Conservation (phyloP, 1,284 basidiomycete species). For the Trichosporon faecale region DNA sequence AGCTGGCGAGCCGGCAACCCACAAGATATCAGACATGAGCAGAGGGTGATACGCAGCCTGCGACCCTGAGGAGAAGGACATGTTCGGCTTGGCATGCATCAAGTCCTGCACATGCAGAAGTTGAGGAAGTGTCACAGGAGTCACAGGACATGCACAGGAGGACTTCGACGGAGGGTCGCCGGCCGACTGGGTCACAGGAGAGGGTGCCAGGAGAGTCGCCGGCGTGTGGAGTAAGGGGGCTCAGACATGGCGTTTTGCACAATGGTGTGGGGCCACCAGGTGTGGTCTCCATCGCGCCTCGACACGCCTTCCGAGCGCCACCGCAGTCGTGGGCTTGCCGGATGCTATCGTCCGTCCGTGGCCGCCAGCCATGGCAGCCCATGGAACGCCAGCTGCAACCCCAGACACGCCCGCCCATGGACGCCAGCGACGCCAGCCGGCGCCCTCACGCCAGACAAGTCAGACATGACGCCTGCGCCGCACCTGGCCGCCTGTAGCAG, state of each 20-base stretch:
- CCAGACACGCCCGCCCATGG: background rate
- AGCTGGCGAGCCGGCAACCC: background rate
- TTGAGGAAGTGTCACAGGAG: background rate
- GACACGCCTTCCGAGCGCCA: background rate
- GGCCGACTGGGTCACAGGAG: background rate
- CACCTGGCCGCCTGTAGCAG: background rate
- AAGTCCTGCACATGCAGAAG: background rate
- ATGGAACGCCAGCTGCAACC: background rate
- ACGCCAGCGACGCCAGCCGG: background rate
- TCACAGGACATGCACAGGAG: background rate
- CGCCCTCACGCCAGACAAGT: background rate
- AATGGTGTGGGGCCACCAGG: background rate
- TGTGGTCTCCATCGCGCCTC: background rate
- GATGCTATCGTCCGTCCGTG: background rate
- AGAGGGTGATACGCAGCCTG: background rate
- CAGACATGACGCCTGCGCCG: background rate
- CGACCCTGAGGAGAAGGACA: background rate
- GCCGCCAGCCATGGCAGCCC: background rate
- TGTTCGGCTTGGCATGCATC: background rate
- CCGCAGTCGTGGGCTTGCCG: background rate
- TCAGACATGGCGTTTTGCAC: slow-evolving; percentile 1
- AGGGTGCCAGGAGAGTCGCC: background rate
- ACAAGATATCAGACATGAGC: background rate
- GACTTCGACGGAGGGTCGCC: background rate
- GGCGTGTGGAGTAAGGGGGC: background rate